These are phyloP conservation scores for Oenanthe javanica DNA, from an alignment of 140 eudicot genomes.

Conservation along the genomic window DNA sequence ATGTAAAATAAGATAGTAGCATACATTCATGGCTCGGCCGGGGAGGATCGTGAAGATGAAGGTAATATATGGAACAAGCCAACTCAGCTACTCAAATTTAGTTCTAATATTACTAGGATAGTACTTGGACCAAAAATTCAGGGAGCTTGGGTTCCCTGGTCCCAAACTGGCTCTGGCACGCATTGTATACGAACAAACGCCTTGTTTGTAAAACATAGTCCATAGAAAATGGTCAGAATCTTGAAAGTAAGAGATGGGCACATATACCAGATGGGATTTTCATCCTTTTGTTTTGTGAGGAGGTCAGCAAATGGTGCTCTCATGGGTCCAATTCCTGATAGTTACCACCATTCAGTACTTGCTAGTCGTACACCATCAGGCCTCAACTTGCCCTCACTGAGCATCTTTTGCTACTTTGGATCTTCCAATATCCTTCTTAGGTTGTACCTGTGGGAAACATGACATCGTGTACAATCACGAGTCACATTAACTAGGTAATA, in stretches of 20 bases:
- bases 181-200: not conserved
- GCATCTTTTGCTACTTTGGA: not conserved
- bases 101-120: not conserved
- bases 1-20: not conserved
- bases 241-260: not conserved
- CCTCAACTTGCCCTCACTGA: not conserved
- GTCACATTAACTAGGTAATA: not conserved
- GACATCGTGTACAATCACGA: not conserved
- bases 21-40: not conserved
- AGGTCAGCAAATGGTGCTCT: slow-evolving; percentile 1
- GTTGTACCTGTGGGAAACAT: not conserved
- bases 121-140: too few species aligned
- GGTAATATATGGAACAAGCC: not conserved
- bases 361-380: not conserved
- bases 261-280: not conserved
- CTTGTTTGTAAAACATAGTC: not conserved
- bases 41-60: not conserved
- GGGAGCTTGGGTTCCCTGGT: not conserved
- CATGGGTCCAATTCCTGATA: slow-evolving; percentile 2
- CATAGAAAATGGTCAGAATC: not conserved
- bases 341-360: not conserved
- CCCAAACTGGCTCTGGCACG: not conserved
- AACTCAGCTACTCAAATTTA: not conserved
- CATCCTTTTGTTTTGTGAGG: not conserved
- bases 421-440: not conserved